phyloP scores from a whole-genome alignment of 1,284 basidiomycete species.

The Amylostereum chailletii region DNA sequence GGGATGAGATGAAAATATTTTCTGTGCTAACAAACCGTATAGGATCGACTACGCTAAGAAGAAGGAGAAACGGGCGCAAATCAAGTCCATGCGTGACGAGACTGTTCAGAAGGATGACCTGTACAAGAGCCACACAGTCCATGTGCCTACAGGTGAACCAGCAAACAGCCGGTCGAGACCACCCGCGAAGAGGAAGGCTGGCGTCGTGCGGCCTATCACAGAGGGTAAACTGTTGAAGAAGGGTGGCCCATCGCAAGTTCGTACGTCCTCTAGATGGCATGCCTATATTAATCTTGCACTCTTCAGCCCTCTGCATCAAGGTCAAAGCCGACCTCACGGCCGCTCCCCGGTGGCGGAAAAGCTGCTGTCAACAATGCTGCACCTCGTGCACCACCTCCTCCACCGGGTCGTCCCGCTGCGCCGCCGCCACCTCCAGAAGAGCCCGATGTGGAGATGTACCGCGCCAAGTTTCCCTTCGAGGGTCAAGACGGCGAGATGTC shows the following conservation, averaged over 20 bases:
- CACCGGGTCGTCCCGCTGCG: slow-evolving; percentile 45
- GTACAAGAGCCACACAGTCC: slow-evolving; percentile 93
- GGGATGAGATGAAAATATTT: background rate
- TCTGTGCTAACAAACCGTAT: slow-evolving; percentile 6
- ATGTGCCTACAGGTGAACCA: slow-evolving; percentile 84
- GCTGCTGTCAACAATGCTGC: slow-evolving; percentile 19
- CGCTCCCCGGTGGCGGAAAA: slow-evolving; percentile 40
- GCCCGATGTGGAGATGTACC: slow-evolving; percentile 71
- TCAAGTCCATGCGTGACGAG: slow-evolving; percentile 90
- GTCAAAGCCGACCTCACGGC: slow-evolving; percentile 48
- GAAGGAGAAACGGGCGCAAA: slow-evolving; percentile 89
- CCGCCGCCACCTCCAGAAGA: slow-evolving; percentile 44
- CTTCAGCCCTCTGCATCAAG: slow-evolving; percentile 34
- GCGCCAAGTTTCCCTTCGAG: slow-evolving; percentile 82
- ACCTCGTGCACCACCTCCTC: slow-evolving; percentile 38
- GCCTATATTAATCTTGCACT: slow-evolving; percentile 5
- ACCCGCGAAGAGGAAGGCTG: slow-evolving; percentile 81
- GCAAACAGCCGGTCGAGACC: slow-evolving; percentile 77
- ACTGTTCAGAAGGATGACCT: slow-evolving; percentile 72
- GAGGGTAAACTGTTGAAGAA: slow-evolving; percentile 74
- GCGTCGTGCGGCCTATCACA: slow-evolving; percentile 76
- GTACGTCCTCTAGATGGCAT: slow-evolving; percentile 13
- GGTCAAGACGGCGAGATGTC: slow-evolving; percentile 91
- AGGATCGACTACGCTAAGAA: slow-evolving; percentile 92
- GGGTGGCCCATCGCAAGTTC: slow-evolving; percentile 64